Evolutionary conservation across 2,329 filamentous ascomycete genomes (phyloP).

Genomic region (Paecilomyces sp.): DNA sequence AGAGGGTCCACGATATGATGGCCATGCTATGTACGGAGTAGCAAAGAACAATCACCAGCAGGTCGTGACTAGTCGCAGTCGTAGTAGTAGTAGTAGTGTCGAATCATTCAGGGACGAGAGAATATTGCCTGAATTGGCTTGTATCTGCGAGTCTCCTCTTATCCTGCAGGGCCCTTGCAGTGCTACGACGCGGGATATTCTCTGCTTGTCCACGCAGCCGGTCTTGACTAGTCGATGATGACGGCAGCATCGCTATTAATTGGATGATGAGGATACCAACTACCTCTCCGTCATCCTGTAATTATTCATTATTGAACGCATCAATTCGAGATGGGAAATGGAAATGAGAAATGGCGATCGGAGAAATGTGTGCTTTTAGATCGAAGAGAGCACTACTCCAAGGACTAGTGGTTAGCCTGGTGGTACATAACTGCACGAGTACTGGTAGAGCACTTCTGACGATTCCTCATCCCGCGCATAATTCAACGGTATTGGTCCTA

Average conservation of each 20-base stretch:
- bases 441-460: too few relatives aligned
- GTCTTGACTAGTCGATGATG: not conserved
- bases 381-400: not conserved
- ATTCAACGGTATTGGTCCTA: too few relatives aligned
- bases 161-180: not conserved
- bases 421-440: too few relatives aligned
- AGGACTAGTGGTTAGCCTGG: too few relatives aligned
- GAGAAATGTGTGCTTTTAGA: not conserved
- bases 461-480: too few relatives aligned
- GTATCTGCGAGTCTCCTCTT: not conserved
- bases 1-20: not conserved
- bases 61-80: too few relatives aligned
- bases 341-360: not conserved
- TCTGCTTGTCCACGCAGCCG: not conserved
- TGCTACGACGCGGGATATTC: not conserved
- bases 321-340: not conserved
- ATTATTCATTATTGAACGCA: too few relatives aligned
- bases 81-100: too few relatives aligned
- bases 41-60: not conserved
- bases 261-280: too few relatives aligned
- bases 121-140: not conserved
- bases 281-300: too few relatives aligned
- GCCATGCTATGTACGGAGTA: not conserved
- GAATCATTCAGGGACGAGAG: not conserved
- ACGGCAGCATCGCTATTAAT: not conserved